Evolutionary conservation across 257 asterid genomes (phyloP), one percentile per base, ranked within the genome.

Genomic region (Scutellaria barbata): DNA sequence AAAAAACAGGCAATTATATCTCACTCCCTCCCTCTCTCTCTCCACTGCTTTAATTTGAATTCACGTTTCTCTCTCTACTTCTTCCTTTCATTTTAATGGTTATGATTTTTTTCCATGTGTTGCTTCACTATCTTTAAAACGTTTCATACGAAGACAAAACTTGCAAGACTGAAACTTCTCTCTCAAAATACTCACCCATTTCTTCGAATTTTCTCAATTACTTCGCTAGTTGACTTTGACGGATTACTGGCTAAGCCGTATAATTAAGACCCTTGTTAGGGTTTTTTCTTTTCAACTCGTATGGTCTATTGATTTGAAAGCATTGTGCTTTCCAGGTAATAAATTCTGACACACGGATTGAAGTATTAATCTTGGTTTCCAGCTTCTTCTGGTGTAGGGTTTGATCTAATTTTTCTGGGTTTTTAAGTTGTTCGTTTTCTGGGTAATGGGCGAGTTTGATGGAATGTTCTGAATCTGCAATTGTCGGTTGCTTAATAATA

Each of bases 1-100:
- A 30, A 30, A 30, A 30, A 30, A 30, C 35, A 2, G 35, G 35
- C 35, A 33, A 17, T 17, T 53, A 51, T 20, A 45, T 45, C 33
- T 58, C 22, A 3, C 51, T 46, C 63, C 10, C 45, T 43, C 67
- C 45, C 72, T 47, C 17, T 73, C 82, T 69, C 74, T 72, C 78
- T 66, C 66, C 20, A 17, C 74, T 51, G 76, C 77, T 74, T 74
- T 70, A 74, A 69, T 74, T 79, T 79, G 83, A 79, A 74, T 69
- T 69, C 61, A 9, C 50, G 16, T 69, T 51, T 74, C 76, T 74
- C 69, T 57, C 52, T 69, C 78, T 62, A 43, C 25, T 39, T 14
- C 45, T 5, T 39, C 6, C 35, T 72, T 50, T 51, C 6, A 5
- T 8, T 12, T 43, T 22, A 14, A 35, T 66, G 55, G 69, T 66